Base-by-base conservation (phyloP, 2,329 filamentous ascomycete species). In the Colletotrichum navitas region DNA sequence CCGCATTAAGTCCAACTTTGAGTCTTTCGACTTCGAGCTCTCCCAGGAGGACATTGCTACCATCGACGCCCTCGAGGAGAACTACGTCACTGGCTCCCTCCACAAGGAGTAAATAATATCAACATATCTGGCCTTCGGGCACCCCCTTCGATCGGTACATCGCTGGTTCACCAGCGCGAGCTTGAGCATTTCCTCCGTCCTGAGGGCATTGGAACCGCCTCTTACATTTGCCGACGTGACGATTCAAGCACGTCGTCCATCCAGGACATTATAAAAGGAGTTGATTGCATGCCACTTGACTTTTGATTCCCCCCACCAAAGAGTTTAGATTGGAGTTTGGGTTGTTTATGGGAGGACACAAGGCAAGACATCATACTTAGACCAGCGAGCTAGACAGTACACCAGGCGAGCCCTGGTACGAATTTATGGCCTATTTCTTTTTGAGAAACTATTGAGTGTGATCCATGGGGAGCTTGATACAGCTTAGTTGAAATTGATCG, bases 1-100 rank as follows among this genome's bases (percentile, higher is more conserved):
- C 45, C 84, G 89, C 47, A 91, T 92, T 74, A 82, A 84, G 79
- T 87, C 85, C 78, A 93, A 93, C 81, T 88, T 90, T 77, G 88
- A 92, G 47, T 86, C 88, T 73, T 90, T 79, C 12, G 88, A 90
- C 76, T 92, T 93, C 78, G 85, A 87, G 76, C 82, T 93, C 34
- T 84, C 85, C 1, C 75, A 78, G 0, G 86, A 87, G 62, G 90
- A 93, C 32, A 54, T 74, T 21, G 63, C 64, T 39, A 45, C 60
- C 66, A 68, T 90, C 63, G 81, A 84, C 49, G 76, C 73, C 0
- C 75, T 76, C 43, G 74, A 72, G 47, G 75, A 76, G 74, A 73
- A 73, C 63, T 76, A 76, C 69, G 74, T 76, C 45, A 76, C 75
- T 60, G 75, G 81, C 75, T 79, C 76, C 73, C 82, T 83, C 78